A percentile compares a stretch with the other conserved stretches of the same genome.
phyloP scores from a whole-genome alignment of 78 protist species.

The Emiliania huxleyi region DNA sequence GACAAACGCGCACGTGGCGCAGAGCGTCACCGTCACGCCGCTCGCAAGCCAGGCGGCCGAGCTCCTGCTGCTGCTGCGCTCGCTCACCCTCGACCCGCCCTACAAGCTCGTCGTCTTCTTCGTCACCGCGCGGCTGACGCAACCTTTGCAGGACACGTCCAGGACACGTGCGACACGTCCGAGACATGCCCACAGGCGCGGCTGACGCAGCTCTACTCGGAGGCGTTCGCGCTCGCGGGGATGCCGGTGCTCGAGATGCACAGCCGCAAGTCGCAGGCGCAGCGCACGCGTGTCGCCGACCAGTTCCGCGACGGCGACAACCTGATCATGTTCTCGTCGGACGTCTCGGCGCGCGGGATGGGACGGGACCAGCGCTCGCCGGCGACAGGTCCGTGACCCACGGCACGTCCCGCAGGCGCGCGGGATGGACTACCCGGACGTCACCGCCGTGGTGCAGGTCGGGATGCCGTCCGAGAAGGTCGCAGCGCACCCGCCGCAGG shows the following conservation, averaged over 20 bases:
- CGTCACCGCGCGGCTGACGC: conserved; percentile 60
- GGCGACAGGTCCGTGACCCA: no score
- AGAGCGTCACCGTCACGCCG: not conserved
- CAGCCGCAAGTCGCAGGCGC: conserved; percentile 56
- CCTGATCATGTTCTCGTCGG: conserved; percentile 38
- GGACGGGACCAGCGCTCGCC: no score
- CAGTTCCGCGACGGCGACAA: not conserved
- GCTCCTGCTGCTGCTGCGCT: not conserved
- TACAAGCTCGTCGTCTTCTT: conserved; percentile 63
- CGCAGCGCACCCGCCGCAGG: no score
- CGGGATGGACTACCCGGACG: conserved; percentile 65
- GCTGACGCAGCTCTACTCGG: not conserved
- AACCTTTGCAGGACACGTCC: no score
- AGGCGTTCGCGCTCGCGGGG: not conserved
- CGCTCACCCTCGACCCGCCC: not conserved
- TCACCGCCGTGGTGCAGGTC: conserved; percentile 50
- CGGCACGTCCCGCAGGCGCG: no score
- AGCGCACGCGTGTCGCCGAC: conserved; percentile 13
- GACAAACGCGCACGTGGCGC: conserved; percentile 45
- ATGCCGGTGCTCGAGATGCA: conserved; percentile 62
- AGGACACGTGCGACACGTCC: no score
- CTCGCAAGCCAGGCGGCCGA: not conserved
- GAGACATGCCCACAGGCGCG: no score
- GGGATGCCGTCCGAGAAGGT: not conserved
- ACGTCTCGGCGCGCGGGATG: conserved; percentile 65